Base-by-base conservation (phyloP, 139 green algal species). In the Ettlia oleoabundans region DNA sequence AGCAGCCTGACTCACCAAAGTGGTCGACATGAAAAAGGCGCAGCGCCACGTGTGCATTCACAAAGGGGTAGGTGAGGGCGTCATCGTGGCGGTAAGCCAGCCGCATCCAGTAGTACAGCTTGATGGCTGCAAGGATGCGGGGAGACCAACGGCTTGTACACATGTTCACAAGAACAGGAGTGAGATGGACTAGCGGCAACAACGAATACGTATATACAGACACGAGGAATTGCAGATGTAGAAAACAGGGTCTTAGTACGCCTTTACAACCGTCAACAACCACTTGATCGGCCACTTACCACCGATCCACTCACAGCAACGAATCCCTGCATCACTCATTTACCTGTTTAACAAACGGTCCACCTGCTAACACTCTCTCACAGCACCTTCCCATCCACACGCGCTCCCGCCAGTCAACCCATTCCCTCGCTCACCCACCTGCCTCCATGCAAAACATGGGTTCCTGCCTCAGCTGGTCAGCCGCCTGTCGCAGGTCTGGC, bases 371-470 rank as follows among this genome's bases (percentile, higher is more conserved):
- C n/a, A n/a, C n/a, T n/a, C n/a, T n/a, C n/a, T n/a, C n/a, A n/a
- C n/a, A n/a, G n/a, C n/a, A n/a, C n/a, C n/a, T n/a, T n/a, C n/a
- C n/a, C n/a, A n/a, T n/a, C n/a, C n/a, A n/a, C n/a, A n/a, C n/a
- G n/a, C n/a, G n/a, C n/a, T n/a, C n/a, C n/a, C n/a, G n/a, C n/a
- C n/a, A n/a, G n/a, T n/a, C n/a, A n/a, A n/a, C n/a, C n/a, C n/a
- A n/a, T n/a, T n/a, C n/a, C n/a, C n/a, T n/a, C n/a, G n/a, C 37
- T 32, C 55, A 28, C 65, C 7, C 65, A 72, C 65, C 65, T 38
- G 74, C 70, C n/a, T 81, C 55, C 26, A 81, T 8, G 30, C 74
- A 81, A 41, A 81, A 70, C 5, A 81, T 58, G 10, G 74, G 74
- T n/a, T 81, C 74, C 5, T 53, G 37, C 37, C 21, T 4, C 53